Evolutionary conservation across 2,329 filamentous ascomycete species (phyloP).

Genomic region (Colletotrichum euphorbiae): DNA sequence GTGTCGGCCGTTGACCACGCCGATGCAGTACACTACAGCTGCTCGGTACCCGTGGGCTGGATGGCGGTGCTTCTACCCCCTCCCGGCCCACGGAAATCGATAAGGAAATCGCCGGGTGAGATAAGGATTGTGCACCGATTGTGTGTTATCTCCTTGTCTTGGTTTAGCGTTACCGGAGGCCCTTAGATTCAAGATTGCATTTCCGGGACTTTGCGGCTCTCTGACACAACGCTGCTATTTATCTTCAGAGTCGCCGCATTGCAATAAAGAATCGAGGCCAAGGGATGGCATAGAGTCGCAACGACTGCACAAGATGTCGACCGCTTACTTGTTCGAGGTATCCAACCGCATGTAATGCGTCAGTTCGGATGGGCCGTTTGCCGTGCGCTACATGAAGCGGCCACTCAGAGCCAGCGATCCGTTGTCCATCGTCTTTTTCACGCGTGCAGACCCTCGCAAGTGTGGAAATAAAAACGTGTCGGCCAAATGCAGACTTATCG

Average conservation of each 20-base stretch:
- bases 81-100: conserved; percentile 9
- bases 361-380: conserved; percentile 29
- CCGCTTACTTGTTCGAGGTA: conserved; percentile 34
- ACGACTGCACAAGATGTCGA: conserved; percentile 24
- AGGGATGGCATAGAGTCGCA: conserved; percentile 39
- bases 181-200: conserved; percentile 10
- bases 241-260: conserved; percentile 15
- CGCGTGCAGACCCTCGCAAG: conserved; percentile 32
- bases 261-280: conserved; percentile 1
- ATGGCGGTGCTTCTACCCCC: not conserved
- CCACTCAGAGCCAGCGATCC: conserved; percentile 31
- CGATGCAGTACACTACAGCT: conserved; percentile 1
- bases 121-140: conserved; percentile 33
- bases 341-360: conserved; percentile 27
- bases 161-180: conserved; percentile 21
- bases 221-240: conserved; percentile 11
- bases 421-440: conserved; percentile 13
- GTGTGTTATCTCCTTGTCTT: conserved; percentile 24
- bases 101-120: not conserved
- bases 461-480: conserved; percentile 29
- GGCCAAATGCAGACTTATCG: conserved; percentile 37
- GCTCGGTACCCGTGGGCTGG: not conserved
- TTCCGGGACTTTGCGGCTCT: conserved; percentile 22
- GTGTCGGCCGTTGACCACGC: conserved; percentile 25
- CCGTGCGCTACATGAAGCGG: conserved; percentile 17